Conservation (phyloP, 169 alveolate genomes). For the Eimeria praecox region DNA sequence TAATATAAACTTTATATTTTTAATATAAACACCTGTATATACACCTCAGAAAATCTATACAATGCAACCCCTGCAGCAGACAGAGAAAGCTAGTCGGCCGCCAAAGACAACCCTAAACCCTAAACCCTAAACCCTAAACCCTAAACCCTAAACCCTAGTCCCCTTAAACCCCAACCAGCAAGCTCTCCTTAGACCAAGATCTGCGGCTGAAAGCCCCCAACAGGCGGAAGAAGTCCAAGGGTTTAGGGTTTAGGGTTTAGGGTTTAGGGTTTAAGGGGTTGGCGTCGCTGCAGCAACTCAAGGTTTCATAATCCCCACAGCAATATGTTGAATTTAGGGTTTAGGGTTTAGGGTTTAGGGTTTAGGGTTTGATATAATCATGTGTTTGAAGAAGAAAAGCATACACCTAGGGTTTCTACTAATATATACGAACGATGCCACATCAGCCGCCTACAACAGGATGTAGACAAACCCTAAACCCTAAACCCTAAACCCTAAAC, state of each 20-base stretch:
- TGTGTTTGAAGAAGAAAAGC: neutral
- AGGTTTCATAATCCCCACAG: neutral
- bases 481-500: conserved; percentile 8
- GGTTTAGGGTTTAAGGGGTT: neutral
- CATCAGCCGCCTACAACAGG: neutral
- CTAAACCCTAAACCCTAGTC: too few relatives aligned
- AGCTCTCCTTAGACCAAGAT: neutral
- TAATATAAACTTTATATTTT: too few relatives aligned
- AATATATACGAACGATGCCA: neutral
- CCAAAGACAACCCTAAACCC: too few relatives aligned
- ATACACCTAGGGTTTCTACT: neutral
- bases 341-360: conserved; percentile 1
- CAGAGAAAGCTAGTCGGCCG: too few relatives aligned
- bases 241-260: neutral
- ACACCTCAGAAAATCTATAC: too few relatives aligned
- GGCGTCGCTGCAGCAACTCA: neutral
- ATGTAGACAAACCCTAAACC: neutral
- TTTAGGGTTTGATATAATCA: too few relatives aligned
- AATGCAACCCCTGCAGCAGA: too few relatives aligned
- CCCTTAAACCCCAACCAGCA: conserved; percentile 3
- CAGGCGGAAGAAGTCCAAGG: neutral
- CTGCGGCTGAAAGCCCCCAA: neutral
- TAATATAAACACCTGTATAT: too few relatives aligned
- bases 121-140: too few relatives aligned
- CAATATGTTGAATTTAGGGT: neutral